Evolutionary conservation across 1,139 yeast genomes (phyloP).

Genomic region (Yarrowia galli): DNA sequence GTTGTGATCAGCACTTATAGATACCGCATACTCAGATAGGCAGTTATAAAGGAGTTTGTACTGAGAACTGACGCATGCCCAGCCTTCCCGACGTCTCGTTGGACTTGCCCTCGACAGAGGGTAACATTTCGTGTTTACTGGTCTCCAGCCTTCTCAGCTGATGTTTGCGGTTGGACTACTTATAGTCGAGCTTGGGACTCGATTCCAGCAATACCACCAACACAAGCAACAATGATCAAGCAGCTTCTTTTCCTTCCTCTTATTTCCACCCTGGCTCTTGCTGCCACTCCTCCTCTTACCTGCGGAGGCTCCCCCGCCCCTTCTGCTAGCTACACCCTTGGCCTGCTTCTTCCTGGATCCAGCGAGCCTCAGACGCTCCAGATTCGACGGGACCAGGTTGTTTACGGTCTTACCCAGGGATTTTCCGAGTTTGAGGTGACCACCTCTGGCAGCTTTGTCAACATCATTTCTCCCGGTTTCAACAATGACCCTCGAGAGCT

Average conservation of each 20-base stretch:
- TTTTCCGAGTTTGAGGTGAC: background rate
- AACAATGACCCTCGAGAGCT: constrained; percentile 1
- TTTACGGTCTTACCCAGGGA: constrained; percentile 4
- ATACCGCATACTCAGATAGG: background rate
- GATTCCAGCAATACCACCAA: background rate
- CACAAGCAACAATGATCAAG: background rate
- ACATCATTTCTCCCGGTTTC: background rate
- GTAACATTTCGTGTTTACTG: background rate
- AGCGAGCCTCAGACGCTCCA: background rate
- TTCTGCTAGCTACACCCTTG: background rate
- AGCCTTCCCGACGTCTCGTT: too few species aligned
- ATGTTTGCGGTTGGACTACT: background rate
- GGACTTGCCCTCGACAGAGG: background rate
- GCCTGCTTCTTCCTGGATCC: background rate
- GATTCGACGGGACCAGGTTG: constrained; percentile 2
- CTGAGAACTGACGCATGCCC: background rate
- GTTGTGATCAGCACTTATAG: too few species aligned
- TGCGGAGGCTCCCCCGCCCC: background rate
- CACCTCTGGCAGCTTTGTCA: background rate
- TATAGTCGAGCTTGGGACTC: background rate
- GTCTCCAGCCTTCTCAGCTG: background rate
- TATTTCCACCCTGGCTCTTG: background rate
- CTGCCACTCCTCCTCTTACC: background rate
- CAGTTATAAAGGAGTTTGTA: background rate
- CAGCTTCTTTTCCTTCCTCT: background rate